Evolutionary conservation across 495 filamentous ascomycete genomes (phyloP).

Genomic region (Paragyromitra xinjiangensis): DNA sequence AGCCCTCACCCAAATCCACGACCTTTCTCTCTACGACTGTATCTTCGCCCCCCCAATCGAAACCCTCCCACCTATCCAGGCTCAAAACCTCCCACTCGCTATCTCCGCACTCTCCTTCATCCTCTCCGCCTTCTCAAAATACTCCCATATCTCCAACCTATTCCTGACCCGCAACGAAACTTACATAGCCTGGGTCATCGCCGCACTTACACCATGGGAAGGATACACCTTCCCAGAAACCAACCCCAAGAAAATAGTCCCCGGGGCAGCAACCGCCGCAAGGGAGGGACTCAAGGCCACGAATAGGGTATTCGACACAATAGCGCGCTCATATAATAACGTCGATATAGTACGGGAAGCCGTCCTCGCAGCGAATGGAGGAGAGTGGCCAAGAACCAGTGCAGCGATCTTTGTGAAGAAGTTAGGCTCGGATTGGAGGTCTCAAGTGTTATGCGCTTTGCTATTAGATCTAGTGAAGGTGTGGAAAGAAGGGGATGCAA

Average conservation of each 20-base stretch:
- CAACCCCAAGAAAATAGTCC: constrained; percentile 61
- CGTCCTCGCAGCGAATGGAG: constrained; percentile 55
- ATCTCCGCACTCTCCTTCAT: constrained; percentile 22
- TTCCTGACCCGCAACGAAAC: constrained; percentile 57
- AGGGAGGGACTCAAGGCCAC: constrained; percentile 81
- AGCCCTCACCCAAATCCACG: constrained; percentile 76
- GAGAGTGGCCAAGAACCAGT: constrained; percentile 58
- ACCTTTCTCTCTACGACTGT: constrained; percentile 76
- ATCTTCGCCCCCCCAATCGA: constrained; percentile 77
- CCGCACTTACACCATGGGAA: constrained; percentile 79
- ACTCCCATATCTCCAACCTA: constrained; percentile 19
- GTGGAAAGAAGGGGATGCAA: constrained; percentile 47
- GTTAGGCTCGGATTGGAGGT: constrained; percentile 80
- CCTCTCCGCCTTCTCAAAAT: background rate
- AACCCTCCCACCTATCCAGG: constrained; percentile 55
- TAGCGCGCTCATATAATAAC: constrained; percentile 71
- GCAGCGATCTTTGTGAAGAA: constrained; percentile 72
- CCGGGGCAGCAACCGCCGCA: constrained; percentile 66
- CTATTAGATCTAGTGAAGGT: constrained; percentile 68
- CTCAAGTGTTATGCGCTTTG: constrained; percentile 75
- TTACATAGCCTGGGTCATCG: constrained; percentile 79
- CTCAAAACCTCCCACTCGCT: constrained; percentile 21
- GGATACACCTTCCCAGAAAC: constrained; percentile 60
- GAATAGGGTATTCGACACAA: constrained; percentile 72
- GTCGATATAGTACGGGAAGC: constrained; percentile 68